phyloP scores from a whole-genome alignment of 495 filamentous ascomycete species.

The Friedmanniomyces endolithicus region DNA sequence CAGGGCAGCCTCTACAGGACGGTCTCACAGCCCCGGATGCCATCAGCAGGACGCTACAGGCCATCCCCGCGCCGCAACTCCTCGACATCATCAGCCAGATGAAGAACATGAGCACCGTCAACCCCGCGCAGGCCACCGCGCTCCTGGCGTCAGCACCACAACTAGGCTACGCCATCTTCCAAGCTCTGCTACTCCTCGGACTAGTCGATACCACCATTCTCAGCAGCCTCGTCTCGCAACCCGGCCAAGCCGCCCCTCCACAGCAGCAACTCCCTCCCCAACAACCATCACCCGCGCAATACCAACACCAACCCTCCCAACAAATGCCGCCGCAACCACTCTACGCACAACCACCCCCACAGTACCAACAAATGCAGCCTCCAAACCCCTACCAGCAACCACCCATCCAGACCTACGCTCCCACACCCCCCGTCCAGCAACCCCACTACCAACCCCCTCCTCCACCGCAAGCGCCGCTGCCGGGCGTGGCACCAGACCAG shows the following conservation, averaged over 20 bases:
- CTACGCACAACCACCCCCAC: conserved; percentile 27
- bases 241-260: conserved; percentile 18
- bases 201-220: conserved; percentile 62
- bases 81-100: conserved; percentile 91
- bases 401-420: conserved; percentile 18
- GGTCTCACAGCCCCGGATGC: conserved; percentile 75
- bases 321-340: conserved; percentile 18
- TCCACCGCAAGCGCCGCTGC: conserved; percentile 30
- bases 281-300: conserved; percentile 15
- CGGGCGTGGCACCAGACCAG: conserved; percentile 7
- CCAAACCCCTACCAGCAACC: conserved; percentile 1
- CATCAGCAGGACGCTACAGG: conserved; percentile 76
- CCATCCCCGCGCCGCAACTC: conserved; percentile 75
- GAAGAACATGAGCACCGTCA: conserved; percentile 70
- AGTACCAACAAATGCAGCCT: conserved; percentile 25
- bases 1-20: conserved; percentile 68
- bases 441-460: conserved; percentile 35
- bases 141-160: conserved; percentile 83
- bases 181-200: conserved; percentile 82
- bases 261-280: conserved; percentile 25
- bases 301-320: conserved; percentile 19
- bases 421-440: conserved; percentile 47
- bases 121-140: conserved; percentile 75
- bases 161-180: conserved; percentile 90
- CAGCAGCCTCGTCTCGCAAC: conserved; percentile 38